Conservation (phyloP, 1,284 basidiomycete species). For the Pseudozyma hubeiensis region DNA sequence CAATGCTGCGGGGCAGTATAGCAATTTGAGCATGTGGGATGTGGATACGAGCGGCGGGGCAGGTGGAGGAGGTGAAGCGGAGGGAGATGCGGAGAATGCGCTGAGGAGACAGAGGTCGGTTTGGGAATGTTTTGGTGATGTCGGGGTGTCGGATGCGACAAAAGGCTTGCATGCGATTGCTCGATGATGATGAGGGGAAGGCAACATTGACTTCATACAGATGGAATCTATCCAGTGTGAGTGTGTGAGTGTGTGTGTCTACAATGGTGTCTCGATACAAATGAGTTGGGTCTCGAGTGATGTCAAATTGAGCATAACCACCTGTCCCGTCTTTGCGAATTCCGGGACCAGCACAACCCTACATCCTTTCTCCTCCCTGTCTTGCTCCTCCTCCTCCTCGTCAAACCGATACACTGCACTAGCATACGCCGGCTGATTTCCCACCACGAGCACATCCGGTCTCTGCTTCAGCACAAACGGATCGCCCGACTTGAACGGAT, state of each 20-base stretch:
- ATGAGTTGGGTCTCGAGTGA: conserved; percentile 73
- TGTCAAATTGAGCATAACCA: conserved; percentile 76
- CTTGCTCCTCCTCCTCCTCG: conserved; percentile 63
- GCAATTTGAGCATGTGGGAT: conserved; percentile 39
- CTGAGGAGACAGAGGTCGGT: conserved; percentile 27
- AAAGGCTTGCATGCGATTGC: background rate
- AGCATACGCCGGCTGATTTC: conserved; percentile 79
- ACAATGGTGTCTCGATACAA: conserved; percentile 19
- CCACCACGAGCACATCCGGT: conserved; percentile 91
- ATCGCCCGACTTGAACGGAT: conserved; percentile 87
- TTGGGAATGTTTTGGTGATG: conserved; percentile 28
- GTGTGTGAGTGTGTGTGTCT: background rate
- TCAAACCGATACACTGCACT: conserved; percentile 71
- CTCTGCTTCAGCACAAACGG: conserved; percentile 87
- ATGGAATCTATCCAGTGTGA: background rate
- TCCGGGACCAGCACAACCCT: conserved; percentile 85
- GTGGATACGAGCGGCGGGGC: conserved; percentile 11
- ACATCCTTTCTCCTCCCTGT: conserved; percentile 69
- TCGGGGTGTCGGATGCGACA: conserved; percentile 20
- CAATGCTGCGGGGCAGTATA: conserved; percentile 44
- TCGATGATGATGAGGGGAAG: too few species aligned
- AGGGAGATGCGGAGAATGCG: conserved; percentile 42
- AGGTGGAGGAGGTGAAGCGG: background rate
- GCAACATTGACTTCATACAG: too few species aligned
- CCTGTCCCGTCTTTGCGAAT: conserved; percentile 77